Conservation (phyloP, 495 filamentous ascomycete genomes). For the Trichocladium antarcticum region DNA sequence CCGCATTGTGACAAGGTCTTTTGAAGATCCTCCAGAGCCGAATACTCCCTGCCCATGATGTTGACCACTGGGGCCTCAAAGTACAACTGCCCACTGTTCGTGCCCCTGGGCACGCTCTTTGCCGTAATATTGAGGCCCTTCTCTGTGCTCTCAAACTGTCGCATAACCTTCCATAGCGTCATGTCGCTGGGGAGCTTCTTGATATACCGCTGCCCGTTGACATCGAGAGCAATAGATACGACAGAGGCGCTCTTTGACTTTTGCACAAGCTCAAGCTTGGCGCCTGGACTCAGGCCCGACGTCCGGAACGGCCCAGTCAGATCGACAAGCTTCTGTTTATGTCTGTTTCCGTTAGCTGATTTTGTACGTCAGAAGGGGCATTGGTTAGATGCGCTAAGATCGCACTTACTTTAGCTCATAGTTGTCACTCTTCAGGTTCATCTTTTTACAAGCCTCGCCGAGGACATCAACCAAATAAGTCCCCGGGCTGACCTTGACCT, state of each 20-base stretch:
- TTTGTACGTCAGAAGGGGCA: not conserved
- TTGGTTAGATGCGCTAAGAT: too few species aligned
- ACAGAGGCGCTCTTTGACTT: constrained; percentile 69
- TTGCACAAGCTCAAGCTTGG: constrained; percentile 85
- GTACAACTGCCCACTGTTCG: constrained; percentile 59
- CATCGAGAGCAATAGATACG: constrained; percentile 73
- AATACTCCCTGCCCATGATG: constrained; percentile 66
- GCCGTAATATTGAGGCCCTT: constrained; percentile 67
- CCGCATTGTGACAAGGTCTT: constrained; percentile 81
- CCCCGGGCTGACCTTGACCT: constrained; percentile 71
- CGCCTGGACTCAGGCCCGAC: constrained; percentile 71
- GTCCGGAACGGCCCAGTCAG: constrained; percentile 76
- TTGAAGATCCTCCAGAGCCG: constrained; percentile 67
- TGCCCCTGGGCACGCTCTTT: constrained; percentile 52
- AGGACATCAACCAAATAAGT: constrained; percentile 74
- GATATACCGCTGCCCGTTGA: constrained; percentile 60
- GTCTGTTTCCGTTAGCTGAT: constrained; percentile 33
- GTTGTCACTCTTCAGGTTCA: constrained; percentile 57
- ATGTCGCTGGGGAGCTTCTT: constrained; percentile 79
- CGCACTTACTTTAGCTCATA: constrained; percentile 74
- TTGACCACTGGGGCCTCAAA: constrained; percentile 80
- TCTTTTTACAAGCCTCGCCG: constrained; percentile 73
- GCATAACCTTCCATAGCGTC: constrained; percentile 74
- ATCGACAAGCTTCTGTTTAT: constrained; percentile 74
- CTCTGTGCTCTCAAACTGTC: constrained; percentile 69